These are phyloP conservation scores for Dryas octopetala DNA, from an alignment of 306 rosid species.

Conservation along the genomic window DNA sequence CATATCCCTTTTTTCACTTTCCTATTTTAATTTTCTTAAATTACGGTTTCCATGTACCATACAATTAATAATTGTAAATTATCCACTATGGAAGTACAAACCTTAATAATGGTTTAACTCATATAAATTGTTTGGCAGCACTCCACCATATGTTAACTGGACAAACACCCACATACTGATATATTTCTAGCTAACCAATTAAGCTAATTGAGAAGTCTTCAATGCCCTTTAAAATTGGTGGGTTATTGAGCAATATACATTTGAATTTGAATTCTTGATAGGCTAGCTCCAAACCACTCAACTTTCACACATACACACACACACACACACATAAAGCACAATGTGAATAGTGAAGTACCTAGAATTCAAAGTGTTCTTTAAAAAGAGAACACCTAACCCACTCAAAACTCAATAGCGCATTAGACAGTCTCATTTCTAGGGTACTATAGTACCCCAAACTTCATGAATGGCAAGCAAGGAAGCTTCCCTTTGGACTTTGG, in stretches of 20 bases:
- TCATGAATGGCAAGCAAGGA: constrained; percentile 16
- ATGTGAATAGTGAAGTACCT: constrained; percentile 18
- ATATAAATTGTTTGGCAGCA: constrained; percentile 9
- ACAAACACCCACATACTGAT: not conserved
- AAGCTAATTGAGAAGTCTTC: not conserved
- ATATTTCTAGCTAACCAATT: not conserved
- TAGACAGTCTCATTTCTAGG: constrained; percentile 21
- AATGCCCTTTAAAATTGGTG: not conserved
- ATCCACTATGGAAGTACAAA: not conserved
- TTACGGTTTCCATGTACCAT: not conserved
- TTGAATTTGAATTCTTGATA: constrained; percentile 11
- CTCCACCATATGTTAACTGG: not conserved
- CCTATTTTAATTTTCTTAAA: not conserved
- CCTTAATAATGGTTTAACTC: not conserved
- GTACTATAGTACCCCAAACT: not conserved
- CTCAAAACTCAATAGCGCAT: constrained; percentile 26
- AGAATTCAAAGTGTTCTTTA: not conserved
- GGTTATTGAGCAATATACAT: constrained; percentile 2
- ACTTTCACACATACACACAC: not conserved
- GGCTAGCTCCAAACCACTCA: constrained; percentile 2
- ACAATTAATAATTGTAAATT: not conserved
- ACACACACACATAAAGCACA: not conserved
- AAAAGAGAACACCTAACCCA: constrained; percentile 28
- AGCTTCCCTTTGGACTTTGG: constrained; percentile 2
- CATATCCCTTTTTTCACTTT: not conserved